Evolutionary conservation across 257 asterid genomes (phyloP).

Genomic region (Solanum bukasovii): DNA sequence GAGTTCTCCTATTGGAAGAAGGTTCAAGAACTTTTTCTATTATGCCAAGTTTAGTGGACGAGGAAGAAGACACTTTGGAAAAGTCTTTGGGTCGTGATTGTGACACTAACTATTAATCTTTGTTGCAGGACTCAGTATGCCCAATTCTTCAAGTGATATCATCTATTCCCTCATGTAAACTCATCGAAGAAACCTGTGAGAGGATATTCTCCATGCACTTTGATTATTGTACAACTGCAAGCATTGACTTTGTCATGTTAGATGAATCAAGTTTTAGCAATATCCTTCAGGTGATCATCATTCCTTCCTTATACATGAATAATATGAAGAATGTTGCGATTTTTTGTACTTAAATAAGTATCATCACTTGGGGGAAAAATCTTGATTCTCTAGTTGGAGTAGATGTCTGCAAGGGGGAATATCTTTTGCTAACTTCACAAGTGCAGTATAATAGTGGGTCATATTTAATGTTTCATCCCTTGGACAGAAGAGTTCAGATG

Average conservation of each 20-base stretch:
- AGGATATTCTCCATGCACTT: conserved; percentile 81
- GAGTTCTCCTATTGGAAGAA: conserved; percentile 70
- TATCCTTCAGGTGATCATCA: conserved; percentile 70
- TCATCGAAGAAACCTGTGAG: conserved; percentile 87
- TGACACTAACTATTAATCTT: conserved; percentile 44
- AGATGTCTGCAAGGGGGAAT: not conserved
- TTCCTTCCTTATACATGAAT: not conserved
- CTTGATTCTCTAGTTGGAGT: not conserved
- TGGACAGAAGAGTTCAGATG: not conserved
- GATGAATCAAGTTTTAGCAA: conserved; percentile 62
- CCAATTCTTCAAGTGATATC: conserved; percentile 78
- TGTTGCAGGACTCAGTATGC: conserved; percentile 97
- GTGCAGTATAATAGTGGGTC: not conserved
- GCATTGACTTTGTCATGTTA: conserved; percentile 76
- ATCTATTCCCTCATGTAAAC: conserved; percentile 77
- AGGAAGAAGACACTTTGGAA: conserved; percentile 74
- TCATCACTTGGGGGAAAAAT: not conserved
- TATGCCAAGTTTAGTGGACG: conserved; percentile 82
- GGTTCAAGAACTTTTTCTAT: conserved; percentile 81
- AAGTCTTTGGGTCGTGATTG: conserved; percentile 26
- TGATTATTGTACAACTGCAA: conserved; percentile 89
- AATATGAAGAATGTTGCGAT: not conserved
- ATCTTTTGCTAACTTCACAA: not conserved
- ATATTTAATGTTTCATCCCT: not conserved
- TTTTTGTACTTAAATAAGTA: not conserved